These are phyloP conservation scores for Cladosporium sp. DNA, from an alignment of 2,329 filamentous ascomycete genomes.

Conservation along the genomic window DNA sequence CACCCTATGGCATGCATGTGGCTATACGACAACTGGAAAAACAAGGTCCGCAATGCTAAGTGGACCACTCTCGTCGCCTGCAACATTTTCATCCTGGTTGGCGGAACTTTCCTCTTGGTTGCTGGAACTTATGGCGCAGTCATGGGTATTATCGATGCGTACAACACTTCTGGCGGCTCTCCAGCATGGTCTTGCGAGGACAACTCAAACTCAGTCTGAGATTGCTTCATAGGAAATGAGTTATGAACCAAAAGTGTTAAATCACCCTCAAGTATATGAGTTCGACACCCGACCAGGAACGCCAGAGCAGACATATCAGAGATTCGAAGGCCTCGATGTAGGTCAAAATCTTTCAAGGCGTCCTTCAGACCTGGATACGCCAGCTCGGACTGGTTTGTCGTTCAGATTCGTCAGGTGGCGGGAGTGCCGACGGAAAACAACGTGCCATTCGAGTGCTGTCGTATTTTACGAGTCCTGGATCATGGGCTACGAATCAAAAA, in stretches of 20 bases:
- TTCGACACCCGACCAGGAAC: no score
- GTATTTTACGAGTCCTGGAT: no score
- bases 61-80: constrained; percentile 32
- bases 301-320: neutral
- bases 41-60: constrained; percentile 34
- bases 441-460: no score
- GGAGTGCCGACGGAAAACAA: neutral
- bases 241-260: no score
- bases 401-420: no score
- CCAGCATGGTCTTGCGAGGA: constrained; percentile 42
- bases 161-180: constrained; percentile 33
- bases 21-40: constrained; percentile 43
- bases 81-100: constrained; percentile 36
- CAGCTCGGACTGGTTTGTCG: neutral
- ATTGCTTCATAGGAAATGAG: no score
- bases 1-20: constrained; percentile 43
- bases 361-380: neutral
- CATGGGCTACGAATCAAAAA: no score
- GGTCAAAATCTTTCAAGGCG: neutral
- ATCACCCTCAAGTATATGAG: no score
- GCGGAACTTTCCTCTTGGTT: constrained; percentile 43
- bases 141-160: constrained; percentile 35
- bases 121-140: constrained; percentile 44
- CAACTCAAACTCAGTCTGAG: constrained; percentile 33
- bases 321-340: neutral